phyloP scores from a whole-genome alignment of 768 basidiomycete genomes.

The Mycena venus region DNA sequence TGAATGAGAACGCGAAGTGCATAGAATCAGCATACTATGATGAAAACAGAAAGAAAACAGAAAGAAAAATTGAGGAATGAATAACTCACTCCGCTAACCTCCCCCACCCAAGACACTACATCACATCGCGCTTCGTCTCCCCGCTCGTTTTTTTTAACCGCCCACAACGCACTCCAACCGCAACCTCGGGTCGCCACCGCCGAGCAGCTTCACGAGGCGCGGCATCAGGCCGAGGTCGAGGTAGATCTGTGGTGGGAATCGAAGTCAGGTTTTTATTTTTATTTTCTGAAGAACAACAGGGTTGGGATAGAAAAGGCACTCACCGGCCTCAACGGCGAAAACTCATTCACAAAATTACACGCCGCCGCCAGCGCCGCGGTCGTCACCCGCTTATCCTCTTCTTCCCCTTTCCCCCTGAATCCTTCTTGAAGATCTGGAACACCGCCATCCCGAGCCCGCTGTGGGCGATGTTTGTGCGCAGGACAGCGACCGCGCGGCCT shows the following conservation, averaged over 20 bases:
- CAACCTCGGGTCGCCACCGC: conserved; percentile 66
- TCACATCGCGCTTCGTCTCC: conserved; percentile 75
- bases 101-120: conserved; percentile 78
- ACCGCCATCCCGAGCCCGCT: conserved; percentile 82
- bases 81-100: conserved; percentile 69
- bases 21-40: not conserved
- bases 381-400: conserved; percentile 68
- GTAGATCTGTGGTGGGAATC: conserved; percentile 68
- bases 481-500: conserved; percentile 81
- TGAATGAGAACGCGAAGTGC: not conserved
- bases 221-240: conserved; percentile 77
- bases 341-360: conserved; percentile 90
- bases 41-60: not conserved
- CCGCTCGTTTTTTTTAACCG: conserved; percentile 79
- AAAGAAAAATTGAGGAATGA: not conserved
- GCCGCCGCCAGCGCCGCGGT: conserved; percentile 80
- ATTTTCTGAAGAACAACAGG: too few species aligned
- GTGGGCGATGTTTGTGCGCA: conserved; percentile 89
- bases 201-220: conserved; percentile 71
- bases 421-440: conserved; percentile 61
- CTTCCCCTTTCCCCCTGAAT: conserved; percentile 31
- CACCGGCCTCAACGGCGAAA: conserved; percentile 83
- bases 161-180: conserved; percentile 86
- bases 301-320: too few species aligned
- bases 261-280: too few species aligned